phyloP scores from a whole-genome alignment of 495 filamentous ascomycete species.

The Neurospora sp. region DNA sequence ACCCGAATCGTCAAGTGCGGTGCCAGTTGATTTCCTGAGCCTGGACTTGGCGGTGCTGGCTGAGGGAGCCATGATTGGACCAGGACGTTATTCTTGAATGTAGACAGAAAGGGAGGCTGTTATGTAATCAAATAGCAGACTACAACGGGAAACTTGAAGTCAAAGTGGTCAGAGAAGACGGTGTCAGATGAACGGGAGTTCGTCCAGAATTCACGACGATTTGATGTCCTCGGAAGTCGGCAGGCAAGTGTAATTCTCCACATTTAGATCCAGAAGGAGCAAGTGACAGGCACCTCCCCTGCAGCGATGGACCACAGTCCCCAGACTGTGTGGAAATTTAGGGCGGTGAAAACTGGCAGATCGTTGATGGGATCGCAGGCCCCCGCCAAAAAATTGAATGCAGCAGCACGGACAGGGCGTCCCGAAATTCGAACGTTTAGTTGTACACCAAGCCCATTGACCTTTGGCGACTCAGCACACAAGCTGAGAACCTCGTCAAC shows the following conservation, averaged over 20 bases:
- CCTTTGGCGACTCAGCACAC: constrained; percentile 7
- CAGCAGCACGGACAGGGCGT: neutral
- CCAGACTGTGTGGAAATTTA: neutral
- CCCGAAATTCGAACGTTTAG: constrained; percentile 2
- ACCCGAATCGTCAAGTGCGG: neutral
- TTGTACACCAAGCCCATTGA: neutral
- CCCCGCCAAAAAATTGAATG: constrained; percentile 18
- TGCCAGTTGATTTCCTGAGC: neutral
- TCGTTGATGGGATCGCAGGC: constrained; percentile 7
- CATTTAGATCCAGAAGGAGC: neutral
- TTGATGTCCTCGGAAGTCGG: neutral
- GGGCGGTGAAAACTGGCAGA: constrained; percentile 18
- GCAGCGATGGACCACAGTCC: neutral
- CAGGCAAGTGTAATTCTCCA: neutral
- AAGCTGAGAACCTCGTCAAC: constrained; percentile 4
- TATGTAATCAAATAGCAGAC: neutral
- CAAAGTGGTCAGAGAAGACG: neutral
- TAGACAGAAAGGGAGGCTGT: neutral
- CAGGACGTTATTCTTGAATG: neutral
- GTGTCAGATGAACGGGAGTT: neutral
- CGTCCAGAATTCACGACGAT: neutral
- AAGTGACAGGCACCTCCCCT: constrained; percentile 4
- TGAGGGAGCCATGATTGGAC: constrained; percentile 9
- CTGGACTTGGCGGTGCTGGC: constrained; percentile 11
- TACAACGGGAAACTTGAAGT: neutral